Conservation (phyloP, 2,329 filamentous ascomycete species). For the Sclerotinia borealis region DNA sequence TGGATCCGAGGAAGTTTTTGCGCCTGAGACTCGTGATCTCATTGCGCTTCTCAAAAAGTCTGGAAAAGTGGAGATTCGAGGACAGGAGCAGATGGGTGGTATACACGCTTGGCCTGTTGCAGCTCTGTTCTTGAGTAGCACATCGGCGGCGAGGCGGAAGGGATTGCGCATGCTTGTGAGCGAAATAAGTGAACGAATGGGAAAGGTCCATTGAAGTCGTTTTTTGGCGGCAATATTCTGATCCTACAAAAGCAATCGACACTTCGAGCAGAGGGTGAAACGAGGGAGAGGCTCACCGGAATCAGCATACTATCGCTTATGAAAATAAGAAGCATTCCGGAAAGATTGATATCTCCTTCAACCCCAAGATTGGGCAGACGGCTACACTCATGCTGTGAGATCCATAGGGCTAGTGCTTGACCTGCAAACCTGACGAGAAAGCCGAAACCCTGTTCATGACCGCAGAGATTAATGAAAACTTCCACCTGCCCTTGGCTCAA, state of each 20-base stretch:
- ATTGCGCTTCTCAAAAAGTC: slow-evolving; percentile 49
- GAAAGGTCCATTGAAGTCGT: background rate
- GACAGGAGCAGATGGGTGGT: slow-evolving; percentile 53
- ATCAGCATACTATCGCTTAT: background rate
- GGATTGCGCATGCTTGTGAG: slow-evolving; percentile 38
- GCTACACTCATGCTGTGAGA: too few relatives aligned
- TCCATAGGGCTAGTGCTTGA: too few relatives aligned
- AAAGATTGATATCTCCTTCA: too few relatives aligned
- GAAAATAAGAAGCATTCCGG: background rate
- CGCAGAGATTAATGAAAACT: too few relatives aligned
- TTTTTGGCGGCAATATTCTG: background rate
- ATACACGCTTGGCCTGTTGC: slow-evolving; percentile 83
- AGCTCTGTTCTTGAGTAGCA: slow-evolving; percentile 46
- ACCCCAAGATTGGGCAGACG: too few relatives aligned
- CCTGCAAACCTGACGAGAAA: too few relatives aligned
- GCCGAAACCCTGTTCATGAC: too few relatives aligned
- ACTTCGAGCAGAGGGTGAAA: background rate
- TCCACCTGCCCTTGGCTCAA: too few relatives aligned
- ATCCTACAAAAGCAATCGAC: background rate
- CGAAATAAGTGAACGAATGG: slow-evolving; percentile 10
- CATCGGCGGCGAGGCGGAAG: slow-evolving; percentile 43
- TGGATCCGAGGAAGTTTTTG: slow-evolving; percentile 73
- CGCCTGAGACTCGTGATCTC: slow-evolving; percentile 59
- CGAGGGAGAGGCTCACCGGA: too few relatives aligned
- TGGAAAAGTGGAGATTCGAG: slow-evolving; percentile 36